These are phyloP conservation scores for Umbelopsis isabellina DNA, from an alignment of 192 early-diverging fungal species.

Conservation along the genomic window DNA sequence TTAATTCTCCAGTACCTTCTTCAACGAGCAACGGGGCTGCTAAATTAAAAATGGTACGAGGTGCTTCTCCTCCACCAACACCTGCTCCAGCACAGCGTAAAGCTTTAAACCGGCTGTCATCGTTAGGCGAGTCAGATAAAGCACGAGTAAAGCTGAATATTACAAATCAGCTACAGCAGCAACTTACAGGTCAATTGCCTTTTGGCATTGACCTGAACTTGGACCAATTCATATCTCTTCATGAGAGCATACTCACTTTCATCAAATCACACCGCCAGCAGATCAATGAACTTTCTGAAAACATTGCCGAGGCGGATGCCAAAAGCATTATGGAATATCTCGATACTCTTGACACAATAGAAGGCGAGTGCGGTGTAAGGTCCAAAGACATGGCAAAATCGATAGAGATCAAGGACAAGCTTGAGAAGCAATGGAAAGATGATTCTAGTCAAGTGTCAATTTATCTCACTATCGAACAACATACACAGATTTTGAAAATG, in stretches of 20 bases:
- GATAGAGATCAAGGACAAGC: slow-evolving; percentile 21
- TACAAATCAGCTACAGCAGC: slow-evolving; percentile 31
- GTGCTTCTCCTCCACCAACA: slow-evolving; percentile 9
- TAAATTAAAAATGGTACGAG: background rate
- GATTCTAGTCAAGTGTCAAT: slow-evolving; percentile 25
- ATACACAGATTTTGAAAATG: slow-evolving; percentile 22
- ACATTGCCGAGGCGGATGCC: slow-evolving; percentile 20
- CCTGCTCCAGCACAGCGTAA: slow-evolving; percentile 23
- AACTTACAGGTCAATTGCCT: slow-evolving; percentile 40
- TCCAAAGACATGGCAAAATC: slow-evolving; percentile 1
- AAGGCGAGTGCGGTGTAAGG: slow-evolving; percentile 26
- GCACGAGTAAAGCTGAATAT: slow-evolving; percentile 33
- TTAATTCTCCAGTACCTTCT: too few species aligned
- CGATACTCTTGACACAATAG: slow-evolving; percentile 31
- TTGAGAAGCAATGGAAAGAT: slow-evolving; percentile 32
- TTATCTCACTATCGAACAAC: slow-evolving; percentile 34
- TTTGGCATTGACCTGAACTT: slow-evolving; percentile 37
- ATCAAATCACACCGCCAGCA: slow-evolving; percentile 30
- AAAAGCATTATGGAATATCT: slow-evolving; percentile 24
- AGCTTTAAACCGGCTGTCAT: slow-evolving; percentile 25
- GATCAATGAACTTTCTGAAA: slow-evolving; percentile 33
- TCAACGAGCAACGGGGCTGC: background rate
- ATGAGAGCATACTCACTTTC: slow-evolving; percentile 33
- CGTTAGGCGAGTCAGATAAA: slow-evolving; percentile 38
- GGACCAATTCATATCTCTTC: slow-evolving; percentile 33